Percentiles rank a stretch among this genome's conserved stretches.
These are phyloP conservation scores for Amanita fuliginea DNA, from an alignment of 768 basidiomycete genomes.

Conservation along the genomic window DNA sequence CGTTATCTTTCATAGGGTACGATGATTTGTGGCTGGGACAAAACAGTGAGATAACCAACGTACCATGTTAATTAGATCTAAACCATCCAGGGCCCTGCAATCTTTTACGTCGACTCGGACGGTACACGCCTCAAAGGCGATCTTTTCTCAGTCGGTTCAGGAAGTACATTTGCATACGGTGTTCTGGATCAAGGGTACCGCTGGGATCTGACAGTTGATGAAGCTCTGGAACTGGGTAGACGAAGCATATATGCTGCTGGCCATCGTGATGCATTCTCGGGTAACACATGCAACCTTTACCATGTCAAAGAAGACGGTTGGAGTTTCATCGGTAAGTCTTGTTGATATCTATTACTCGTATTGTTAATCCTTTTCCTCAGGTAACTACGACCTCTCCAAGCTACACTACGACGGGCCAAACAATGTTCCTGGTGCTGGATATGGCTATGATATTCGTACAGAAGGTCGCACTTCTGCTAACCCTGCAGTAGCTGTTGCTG, in stretches of 20 bases:
- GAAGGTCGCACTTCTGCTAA: slow-evolving; percentile 45
- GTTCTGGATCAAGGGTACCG: slow-evolving; percentile 91
- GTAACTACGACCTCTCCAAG: slow-evolving; percentile 85
- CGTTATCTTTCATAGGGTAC: slow-evolving; percentile 55
- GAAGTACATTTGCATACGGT: slow-evolving; percentile 98
- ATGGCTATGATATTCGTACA: slow-evolving; percentile 71
- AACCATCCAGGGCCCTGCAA: slow-evolving; percentile 61
- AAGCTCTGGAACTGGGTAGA: slow-evolving; percentile 89
- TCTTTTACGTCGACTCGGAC: slow-evolving; percentile 98
- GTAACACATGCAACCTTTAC: slow-evolving; percentile 93
- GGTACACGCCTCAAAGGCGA: slow-evolving; percentile 93
- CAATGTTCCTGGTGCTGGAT: slow-evolving; percentile 53
- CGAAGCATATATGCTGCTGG: slow-evolving; percentile 95
- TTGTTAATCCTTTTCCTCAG: slow-evolving; percentile 24
- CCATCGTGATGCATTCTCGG: slow-evolving; percentile 93
- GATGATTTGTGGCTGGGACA: slow-evolving; percentile 99
- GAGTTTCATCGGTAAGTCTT: slow-evolving; percentile 79
- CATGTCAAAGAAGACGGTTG: slow-evolving; percentile 94
- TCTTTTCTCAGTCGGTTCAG: slow-evolving; percentile 97
- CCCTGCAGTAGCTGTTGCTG: slow-evolving; percentile 18
- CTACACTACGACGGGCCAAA: slow-evolving; percentile 88
- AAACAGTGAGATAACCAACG: slow-evolving; percentile 52
- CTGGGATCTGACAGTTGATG: slow-evolving; percentile 88
- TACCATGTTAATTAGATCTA: background rate
- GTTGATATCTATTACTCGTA: background rate